Evolutionary conservation across 345 rosid species (phyloP), one percentile per base, ranked within the genome.

Genomic region (Camelina neglecta): DNA sequence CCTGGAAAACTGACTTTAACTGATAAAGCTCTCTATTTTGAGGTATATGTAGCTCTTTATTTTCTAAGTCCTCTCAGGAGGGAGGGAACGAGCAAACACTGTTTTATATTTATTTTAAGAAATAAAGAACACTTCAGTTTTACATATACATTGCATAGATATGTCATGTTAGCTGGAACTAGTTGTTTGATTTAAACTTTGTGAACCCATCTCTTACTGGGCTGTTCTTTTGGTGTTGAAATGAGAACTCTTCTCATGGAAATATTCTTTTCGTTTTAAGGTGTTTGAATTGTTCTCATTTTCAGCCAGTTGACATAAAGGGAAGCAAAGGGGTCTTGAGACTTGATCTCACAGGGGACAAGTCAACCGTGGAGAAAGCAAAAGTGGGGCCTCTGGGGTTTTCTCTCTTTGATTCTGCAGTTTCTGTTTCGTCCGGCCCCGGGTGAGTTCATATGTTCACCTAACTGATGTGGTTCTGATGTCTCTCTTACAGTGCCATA

Each of bases 381-480:
- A 95, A 90, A 84, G 97, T 95, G 80, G 97, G 97, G 59, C 99
- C 99, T 69, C 83, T 95, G 67, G 93, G 95, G 75, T 83, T 88
- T 49, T 76, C 49, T 56, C 85, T 90, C 80, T 92, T 92, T 79
- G 97, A 92, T 80, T 95, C 99, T 67, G 97, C 96, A 72, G 86
- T 95, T 66, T 83, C 90, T 54, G 68, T 95, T 78, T 90, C 90
- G 36, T 85, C 86, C 67, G 90, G 90, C 70, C 68, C 85, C 1
- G 74, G 86, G 98, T 89, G 84, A 87, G 94, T 85, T 71, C 56
- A 45, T 60, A 33, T 75, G 31, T 10, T 62, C 71, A 74, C 63
- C 39, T 48, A 69, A 38, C 65, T 74, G 48, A 55, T 60, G 11
- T 21, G 36, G 65, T 44, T 67, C 59, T 66, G 36, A 11, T 38